These are phyloP conservation scores for Aphanomyces stellatus DNA, from an alignment of 352 stramenopile species.

Conservation along the genomic window DNA sequence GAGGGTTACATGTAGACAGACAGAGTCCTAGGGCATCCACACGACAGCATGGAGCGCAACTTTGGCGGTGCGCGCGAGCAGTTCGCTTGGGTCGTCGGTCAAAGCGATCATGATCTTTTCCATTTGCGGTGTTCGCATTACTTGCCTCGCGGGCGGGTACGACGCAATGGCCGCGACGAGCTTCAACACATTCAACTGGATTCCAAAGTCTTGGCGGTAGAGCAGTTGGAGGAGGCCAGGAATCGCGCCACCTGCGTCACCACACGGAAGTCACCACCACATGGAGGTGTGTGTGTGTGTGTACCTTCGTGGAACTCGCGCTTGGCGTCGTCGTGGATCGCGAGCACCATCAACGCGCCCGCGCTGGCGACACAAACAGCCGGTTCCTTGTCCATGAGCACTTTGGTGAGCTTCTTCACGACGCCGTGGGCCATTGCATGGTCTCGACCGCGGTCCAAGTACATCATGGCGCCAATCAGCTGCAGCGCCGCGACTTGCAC, in stretches of 20 bases:
- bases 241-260: conserved; percentile 2
- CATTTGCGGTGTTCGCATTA: conserved; percentile 3
- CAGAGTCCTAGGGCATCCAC: conserved; percentile 10
- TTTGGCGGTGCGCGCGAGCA: conserved; percentile 7
- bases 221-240: conserved; percentile 32
- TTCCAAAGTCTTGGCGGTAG: conserved; percentile 39
- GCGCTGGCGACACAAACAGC: conserved; percentile 40
- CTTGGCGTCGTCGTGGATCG: conserved; percentile 61
- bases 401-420: conserved; percentile 44
- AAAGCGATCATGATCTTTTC: conserved; percentile 2
- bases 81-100: conserved; percentile 8
- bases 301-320: conserved; percentile 35
- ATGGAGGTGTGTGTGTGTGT: not conserved
- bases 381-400: conserved; percentile 50
- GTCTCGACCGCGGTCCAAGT: conserved; percentile 48
- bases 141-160: conserved; percentile 37
- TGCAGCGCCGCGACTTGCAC: conserved; percentile 46
- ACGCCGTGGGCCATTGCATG: conserved; percentile 41
- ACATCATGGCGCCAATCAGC: conserved; percentile 40
- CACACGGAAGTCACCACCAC: not conserved
- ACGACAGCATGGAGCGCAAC: not conserved
- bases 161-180: conserved; percentile 50
- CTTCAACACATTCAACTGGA: conserved; percentile 63
- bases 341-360: conserved; percentile 56
- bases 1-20: too few relatives aligned